These are phyloP conservation scores for Flaveria sonorensis DNA, from an alignment of 129 eudicot species.

Conservation along the genomic window DNA sequence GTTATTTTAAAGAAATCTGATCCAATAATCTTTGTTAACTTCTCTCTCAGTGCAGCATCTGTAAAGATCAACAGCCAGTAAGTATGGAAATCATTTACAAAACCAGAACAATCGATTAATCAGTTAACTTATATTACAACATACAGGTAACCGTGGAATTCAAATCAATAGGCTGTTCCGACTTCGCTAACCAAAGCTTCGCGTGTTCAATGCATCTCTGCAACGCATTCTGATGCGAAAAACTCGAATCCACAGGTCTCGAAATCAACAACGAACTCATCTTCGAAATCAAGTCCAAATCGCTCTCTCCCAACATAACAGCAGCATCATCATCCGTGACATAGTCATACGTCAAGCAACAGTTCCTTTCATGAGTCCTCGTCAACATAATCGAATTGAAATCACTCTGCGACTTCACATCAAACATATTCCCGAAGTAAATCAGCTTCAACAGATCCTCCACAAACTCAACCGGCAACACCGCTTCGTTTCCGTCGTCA, in stretches of 20 bases:
- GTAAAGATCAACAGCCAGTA: background rate
- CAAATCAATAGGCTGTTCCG: conserved; percentile 54
- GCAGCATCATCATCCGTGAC: conserved; percentile 83
- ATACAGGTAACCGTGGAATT: conserved; percentile 60
- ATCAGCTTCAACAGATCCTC: conserved; percentile 67
- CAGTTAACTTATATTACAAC: background rate
- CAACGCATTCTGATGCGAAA: conserved; percentile 71
- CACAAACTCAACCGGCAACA: background rate
- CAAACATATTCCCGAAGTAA: conserved; percentile 84
- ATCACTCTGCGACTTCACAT: conserved; percentile 59
- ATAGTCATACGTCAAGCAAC: conserved; percentile 85
- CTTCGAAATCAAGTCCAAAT: conserved; percentile 73
- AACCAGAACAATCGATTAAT: background rate
- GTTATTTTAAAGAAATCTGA: conserved; percentile 67
- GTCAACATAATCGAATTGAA: conserved; percentile 63
- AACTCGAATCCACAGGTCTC: conserved; percentile 57
- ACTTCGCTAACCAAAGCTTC: conserved; percentile 61
- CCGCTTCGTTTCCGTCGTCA: conserved; percentile 15
- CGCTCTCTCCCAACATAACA: conserved; percentile 65
- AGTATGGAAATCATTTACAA: background rate
- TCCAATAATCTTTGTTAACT: conserved; percentile 68
- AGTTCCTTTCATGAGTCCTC: conserved; percentile 79
- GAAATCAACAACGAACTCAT: conserved; percentile 63
- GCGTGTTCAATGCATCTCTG: conserved; percentile 71
- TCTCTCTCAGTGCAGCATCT: conserved; percentile 81